Percentiles rank a stretch among this genome's conserved stretches.
Conservation (phyloP, 2,329 filamentous ascomycete species). For the Incumbomyces lentus region DNA sequence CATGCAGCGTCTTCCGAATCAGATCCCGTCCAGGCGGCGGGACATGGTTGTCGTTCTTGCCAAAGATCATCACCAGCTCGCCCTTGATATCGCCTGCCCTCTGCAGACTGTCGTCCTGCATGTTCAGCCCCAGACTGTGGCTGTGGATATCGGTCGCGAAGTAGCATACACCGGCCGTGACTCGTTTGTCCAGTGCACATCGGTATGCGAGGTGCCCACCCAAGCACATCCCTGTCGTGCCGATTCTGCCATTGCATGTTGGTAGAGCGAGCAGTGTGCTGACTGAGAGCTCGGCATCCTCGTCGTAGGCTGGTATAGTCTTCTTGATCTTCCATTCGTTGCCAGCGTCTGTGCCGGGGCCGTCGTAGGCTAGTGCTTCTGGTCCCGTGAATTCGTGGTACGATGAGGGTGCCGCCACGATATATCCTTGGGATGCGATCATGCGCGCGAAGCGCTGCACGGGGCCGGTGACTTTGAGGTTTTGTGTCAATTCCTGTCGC, state of each 20-base stretch:
- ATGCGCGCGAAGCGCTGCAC: conserved; percentile 82
- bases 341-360: conserved; percentile 73
- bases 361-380: conserved; percentile 75
- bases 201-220: conserved; percentile 77
- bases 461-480: conserved; percentile 75
- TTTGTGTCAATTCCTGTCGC: conserved; percentile 9
- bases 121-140: conserved; percentile 60
- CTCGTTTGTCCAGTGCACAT: conserved; percentile 62
- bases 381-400: conserved; percentile 91
- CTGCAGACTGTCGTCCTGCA: conserved; percentile 52
- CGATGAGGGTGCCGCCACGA: conserved; percentile 78
- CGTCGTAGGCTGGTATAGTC: conserved; percentile 75
- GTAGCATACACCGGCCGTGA: conserved; percentile 71
- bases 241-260: conserved; percentile 72
- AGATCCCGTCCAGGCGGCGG: conserved; percentile 71
- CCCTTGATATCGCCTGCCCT: conserved; percentile 59
- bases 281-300: conserved; percentile 58
- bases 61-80: conserved; percentile 83
- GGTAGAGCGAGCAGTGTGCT: conserved; percentile 60
- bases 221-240: conserved; percentile 81
- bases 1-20: conserved; percentile 71
- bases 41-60: conserved; percentile 83
- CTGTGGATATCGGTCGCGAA: conserved; percentile 89
- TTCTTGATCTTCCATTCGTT: conserved; percentile 81
- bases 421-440: conserved; percentile 86